Evolutionary conservation across 129 eudicot genomes (phyloP), one percentile per base, ranked within the genome.

Genomic region (Erigeron canadensis): DNA sequence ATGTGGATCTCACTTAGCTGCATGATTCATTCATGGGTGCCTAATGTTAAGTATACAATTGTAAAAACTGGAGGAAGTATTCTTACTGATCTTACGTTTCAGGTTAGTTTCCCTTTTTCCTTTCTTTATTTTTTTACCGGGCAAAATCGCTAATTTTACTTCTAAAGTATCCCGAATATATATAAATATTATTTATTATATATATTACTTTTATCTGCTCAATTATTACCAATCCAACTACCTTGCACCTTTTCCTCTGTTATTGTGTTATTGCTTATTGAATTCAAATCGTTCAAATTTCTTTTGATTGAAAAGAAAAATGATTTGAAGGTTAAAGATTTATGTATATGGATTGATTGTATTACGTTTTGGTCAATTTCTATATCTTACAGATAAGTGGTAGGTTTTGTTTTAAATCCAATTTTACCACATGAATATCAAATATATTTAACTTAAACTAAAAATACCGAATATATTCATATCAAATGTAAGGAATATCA

Each of bases 1-100:
- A 86, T 83, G 87, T 87, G 95, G 95, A 74, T 86, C 44, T 87
- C 95, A 5, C 55, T 90, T 76, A 81, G 86, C 78, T 90, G 97
- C 64, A 87, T 87, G 95, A 81, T 90, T 57, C 97, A 90, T 67
- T 28, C 97, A 8, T 79, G 83, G 85, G 88, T 85, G 62, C 97
- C 97, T 0, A 81, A 81, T n/a, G 77, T 86, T 4, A 85, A 59
- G 72, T 76, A 84, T 23, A 63, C 84, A 5, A 71, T 81, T 28
- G 37, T 77, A 7, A 80, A 77, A 55, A 65, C 39, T 17, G 86
- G 82, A 5, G 74, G 77, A 61, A 48, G 34, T 67, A 68, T 74
- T 37, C 79, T 90, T 10, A 65, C 87, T 67, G 74, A 83, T 42
- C 74, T 90, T 44, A 73, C 83, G 12, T 90, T 90, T 73, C 79